Conservation (phyloP, 2,329 filamentous ascomycete species). For the Zymoseptoria brevis region DNA sequence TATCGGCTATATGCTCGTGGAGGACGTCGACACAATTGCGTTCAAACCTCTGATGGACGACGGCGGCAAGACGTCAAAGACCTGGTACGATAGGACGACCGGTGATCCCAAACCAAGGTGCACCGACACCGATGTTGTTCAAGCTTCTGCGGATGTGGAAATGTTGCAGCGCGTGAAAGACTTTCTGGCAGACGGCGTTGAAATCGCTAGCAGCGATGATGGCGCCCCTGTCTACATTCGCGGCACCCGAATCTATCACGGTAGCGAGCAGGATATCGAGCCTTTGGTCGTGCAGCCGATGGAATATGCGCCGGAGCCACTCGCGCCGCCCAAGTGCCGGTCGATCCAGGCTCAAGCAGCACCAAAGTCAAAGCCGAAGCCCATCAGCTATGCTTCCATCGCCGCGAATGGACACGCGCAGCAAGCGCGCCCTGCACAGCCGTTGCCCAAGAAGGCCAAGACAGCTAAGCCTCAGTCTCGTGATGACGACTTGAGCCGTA, state of each 20-base stretch:
- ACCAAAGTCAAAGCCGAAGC: constrained; percentile 15
- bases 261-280: constrained; percentile 16
- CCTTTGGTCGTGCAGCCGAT: constrained; percentile 26
- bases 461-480: constrained; percentile 13
- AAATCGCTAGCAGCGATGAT: constrained; percentile 46
- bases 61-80: constrained; percentile 36
- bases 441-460: constrained; percentile 8
- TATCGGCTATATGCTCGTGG: constrained; percentile 57
- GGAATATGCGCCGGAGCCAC: constrained; percentile 40
- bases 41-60: constrained; percentile 51
- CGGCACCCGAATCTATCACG: constrained; percentile 21
- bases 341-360: background rate
- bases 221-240: constrained; percentile 15
- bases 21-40: constrained; percentile 59
- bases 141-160: constrained; percentile 52
- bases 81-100: constrained; percentile 43
- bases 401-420: constrained; percentile 17
- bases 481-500: constrained; percentile 47
- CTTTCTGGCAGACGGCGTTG: constrained; percentile 53
- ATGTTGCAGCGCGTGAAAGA: constrained; percentile 60
- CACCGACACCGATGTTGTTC: constrained; percentile 43
- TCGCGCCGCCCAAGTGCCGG: constrained; percentile 5
- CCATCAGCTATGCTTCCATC: constrained; percentile 26
- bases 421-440: constrained; percentile 9
- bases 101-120: constrained; percentile 44